phyloP scores from a whole-genome alignment of 108 stramenopile genomes.

The Hondaea fermentalgiana region DNA sequence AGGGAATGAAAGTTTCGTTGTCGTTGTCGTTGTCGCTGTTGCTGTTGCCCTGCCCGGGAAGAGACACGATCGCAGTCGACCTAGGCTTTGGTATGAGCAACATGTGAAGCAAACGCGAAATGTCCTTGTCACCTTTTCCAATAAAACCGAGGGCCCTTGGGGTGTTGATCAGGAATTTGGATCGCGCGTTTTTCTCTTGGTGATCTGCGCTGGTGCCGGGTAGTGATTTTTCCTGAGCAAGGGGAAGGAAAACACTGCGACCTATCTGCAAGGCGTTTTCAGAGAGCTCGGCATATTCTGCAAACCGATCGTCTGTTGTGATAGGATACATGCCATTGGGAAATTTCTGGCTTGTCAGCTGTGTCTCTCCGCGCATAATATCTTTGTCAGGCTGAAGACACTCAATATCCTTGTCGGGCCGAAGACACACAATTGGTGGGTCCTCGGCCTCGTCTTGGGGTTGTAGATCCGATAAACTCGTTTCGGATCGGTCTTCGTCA shows the following conservation, averaged over 20 bases:
- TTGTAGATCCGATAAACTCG: too few relatives aligned
- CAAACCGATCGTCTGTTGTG: neutral
- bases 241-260: neutral
- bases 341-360: neutral
- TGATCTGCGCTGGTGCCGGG: neutral
- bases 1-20: neutral
- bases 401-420: too few relatives aligned
- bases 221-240: neutral
- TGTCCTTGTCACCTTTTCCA: neutral
- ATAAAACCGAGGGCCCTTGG: neutral
- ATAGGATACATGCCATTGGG: neutral
- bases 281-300: neutral
- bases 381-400: too few relatives aligned
- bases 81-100: neutral
- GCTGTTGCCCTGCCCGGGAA: neutral
- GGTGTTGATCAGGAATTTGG: neutral
- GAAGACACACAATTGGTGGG: too few relatives aligned
- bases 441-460: too few relatives aligned
- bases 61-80: neutral
- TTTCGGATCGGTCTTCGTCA: too few relatives aligned
- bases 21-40: too few relatives aligned
- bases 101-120: neutral
- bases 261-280: neutral
- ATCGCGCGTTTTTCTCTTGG: neutral
- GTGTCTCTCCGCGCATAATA: neutral